Conservation (phyloP, 768 basidiomycete species). For the Mycena belliarum region DNA sequence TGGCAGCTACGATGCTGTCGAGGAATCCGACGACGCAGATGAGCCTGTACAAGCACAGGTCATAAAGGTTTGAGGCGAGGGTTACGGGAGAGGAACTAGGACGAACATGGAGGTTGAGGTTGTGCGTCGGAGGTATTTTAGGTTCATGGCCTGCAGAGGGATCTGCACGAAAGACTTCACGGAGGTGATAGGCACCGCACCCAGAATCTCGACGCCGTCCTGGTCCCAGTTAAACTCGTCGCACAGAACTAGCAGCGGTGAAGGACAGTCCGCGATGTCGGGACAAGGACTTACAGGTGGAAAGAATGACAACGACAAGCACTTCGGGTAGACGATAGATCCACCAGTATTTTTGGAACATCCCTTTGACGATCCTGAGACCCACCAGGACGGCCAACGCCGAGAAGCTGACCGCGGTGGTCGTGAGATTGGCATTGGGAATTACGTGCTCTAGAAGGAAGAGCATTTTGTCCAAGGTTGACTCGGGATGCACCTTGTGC, state of each 20-base stretch:
- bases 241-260: conserved; percentile 60
- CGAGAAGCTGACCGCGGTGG: conserved; percentile 73
- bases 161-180: conserved; percentile 65
- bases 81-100: conserved; percentile 54
- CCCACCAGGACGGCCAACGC: conserved; percentile 67
- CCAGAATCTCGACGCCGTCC: conserved; percentile 82
- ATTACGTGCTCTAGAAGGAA: conserved; percentile 69
- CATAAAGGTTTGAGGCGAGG: not conserved
- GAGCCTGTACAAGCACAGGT: conserved; percentile 41
- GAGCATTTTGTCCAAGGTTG: conserved; percentile 72
- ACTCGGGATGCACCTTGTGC: conserved; percentile 56
- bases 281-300: conserved; percentile 62
- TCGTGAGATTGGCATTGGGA: conserved; percentile 60
- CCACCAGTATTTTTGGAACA: conserved; percentile 62
- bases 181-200: conserved; percentile 67
- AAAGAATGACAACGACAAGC: conserved; percentile 78
- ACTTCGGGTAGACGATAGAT: conserved; percentile 90
- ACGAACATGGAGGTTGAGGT: conserved; percentile 66
- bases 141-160: conserved; percentile 61
- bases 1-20: conserved; percentile 94
- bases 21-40: conserved; percentile 88
- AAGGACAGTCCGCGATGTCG: not conserved
- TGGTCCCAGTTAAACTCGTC: conserved; percentile 70
- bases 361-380: conserved; percentile 56
- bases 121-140: conserved; percentile 72